Base-by-base conservation (phyloP, 768 basidiomycete species). In the Calvatia gigantea region DNA sequence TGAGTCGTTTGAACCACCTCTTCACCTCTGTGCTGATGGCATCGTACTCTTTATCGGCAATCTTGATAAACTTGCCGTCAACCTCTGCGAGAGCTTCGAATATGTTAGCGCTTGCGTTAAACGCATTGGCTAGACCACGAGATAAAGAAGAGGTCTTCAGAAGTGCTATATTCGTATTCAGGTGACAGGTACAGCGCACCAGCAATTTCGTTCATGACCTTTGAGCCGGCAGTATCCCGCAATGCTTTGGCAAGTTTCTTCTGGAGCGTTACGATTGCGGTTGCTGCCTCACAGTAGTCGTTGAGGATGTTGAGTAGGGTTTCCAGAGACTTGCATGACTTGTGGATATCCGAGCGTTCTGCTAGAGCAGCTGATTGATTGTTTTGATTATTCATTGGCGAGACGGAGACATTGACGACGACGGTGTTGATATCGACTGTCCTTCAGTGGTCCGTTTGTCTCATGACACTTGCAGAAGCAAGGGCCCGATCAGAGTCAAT, bases 1-100 rank as follows among this genome's bases (percentile, higher is more conserved):
- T 78, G 32, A 91, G 77, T 68, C 85, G 90, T 81, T 88, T 91
- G 76, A 91, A 85, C 89, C 89, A 91, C 63, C 88, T 92, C 75
- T 84, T 87, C 38, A 90, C 83, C 59, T 91, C 89, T 28, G 73
- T 68, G 59, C 81, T 83, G 47, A 90, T 72, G 19, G 54, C 63
- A 58, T 85, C 83, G 57, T 83, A 89, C 60, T 92, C 89, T 70
- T 83, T 90, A 61, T 89, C 86, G 11, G 80, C 80, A 58, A 87
- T 65, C 71, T 87, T 91, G 38, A 82, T 80, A 68, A 89, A 91
- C 72, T 88, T 92, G 60, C 72, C 56, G 62, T 91, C 86, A 49
- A 91, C 78, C 27, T 91, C 89, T 2, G 81, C 78, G 43, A 89
- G 70, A 14, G 78, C 73, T 48, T 93, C 89, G 64, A 90, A 87